Base-by-base conservation (phyloP, 371 early-diverging fungal genomes). In the Rhizomucor pusillus region DNA sequence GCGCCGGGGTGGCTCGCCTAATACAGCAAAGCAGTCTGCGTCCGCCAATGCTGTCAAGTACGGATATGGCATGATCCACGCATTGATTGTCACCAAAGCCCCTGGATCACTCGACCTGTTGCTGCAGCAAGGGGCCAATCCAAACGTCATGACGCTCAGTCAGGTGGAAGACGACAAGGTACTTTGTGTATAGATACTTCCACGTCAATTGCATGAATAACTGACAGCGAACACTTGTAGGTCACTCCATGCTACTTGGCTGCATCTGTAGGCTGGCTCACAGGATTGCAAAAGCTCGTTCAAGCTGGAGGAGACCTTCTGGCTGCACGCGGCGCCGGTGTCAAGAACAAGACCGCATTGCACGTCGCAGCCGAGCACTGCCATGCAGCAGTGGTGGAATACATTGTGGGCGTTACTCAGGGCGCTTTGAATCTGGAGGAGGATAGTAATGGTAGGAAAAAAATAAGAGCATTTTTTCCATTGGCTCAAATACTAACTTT, bases 21-120 rank as follows among this genome's bases (percentile, higher is more conserved):
- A 76, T 48, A 73, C 73, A 9, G 77, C 77, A 13, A 73, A 64
- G 25, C 73, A 70, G 45, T 68, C 65, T 14, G 57, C 71, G 14
- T 53, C 68, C 14, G 25, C 48, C 5, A 34, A 66, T 48, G 20
- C 54, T 23, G 63, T 76, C 41, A 70, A 66, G 40, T 71, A 76
- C 44, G 77, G 77, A 12, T 73, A 65, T 59, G 77, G 77, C 20
- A 66, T 76, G 69, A 66, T 76, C 36, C 77, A 76, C 57, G 73
- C 73, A 22, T 50, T 68, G 13, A 66, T 76, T 62, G 65, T 73
- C 44, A 65, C 63, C 33, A 67, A 68, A 46, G 59, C 71, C n/a
- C 60, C 67, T 50, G 52, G 49, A 0, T 50, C 66, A 2, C 50
- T 76, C 2, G 73, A 73, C 35, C 39, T 68, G 19, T 60, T 76